Evolutionary conservation across 1,139 yeast genomes (phyloP).

Genomic region (Blastobotrys indianensis): DNA sequence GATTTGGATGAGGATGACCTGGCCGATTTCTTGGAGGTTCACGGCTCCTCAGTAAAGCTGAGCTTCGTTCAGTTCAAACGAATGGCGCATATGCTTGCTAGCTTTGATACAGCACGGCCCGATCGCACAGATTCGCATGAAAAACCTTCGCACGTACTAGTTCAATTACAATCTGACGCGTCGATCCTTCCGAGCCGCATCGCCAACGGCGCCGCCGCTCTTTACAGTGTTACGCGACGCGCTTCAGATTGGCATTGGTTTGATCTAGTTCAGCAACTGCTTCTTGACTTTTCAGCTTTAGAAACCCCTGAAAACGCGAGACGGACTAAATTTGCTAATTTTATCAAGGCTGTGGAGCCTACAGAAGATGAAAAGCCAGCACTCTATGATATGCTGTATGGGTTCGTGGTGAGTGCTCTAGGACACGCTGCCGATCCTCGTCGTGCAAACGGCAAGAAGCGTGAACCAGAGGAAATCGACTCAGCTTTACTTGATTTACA

Average conservation of each 20-base stretch:
- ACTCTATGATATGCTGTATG: slow-evolving; percentile 29
- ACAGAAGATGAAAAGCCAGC: slow-evolving; percentile 24
- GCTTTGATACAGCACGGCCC: neutral
- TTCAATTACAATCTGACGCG: neutral
- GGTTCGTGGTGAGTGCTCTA: slow-evolving; percentile 23
- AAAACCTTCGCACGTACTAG: slow-evolving; percentile 3
- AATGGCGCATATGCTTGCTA: neutral
- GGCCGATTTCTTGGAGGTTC: slow-evolving; percentile 8
- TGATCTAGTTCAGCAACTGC: slow-evolving; percentile 21
- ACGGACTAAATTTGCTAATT: slow-evolving; percentile 15
- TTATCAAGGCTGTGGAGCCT: slow-evolving; percentile 17
- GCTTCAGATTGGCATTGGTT: slow-evolving; percentile 22
- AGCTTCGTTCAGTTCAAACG: slow-evolving; percentile 7
- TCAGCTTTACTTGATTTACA: slow-evolving; percentile 18
- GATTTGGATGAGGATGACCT: slow-evolving; percentile 13
- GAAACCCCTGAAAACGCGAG: slow-evolving; percentile 9
- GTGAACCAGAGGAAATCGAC: slow-evolving; percentile 19
- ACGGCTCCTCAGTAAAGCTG: slow-evolving; percentile 14
- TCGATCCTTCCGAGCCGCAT: slow-evolving; percentile 8
- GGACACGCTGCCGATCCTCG: slow-evolving; percentile 12
- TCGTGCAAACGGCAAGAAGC: slow-evolving; percentile 11
- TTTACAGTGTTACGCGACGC: slow-evolving; percentile 20
- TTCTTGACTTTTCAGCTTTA: slow-evolving; percentile 29
- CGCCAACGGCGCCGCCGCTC: slow-evolving; percentile 20
- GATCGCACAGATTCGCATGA: neutral